Percentiles rank a stretch among this genome's conserved stretches.
These are phyloP conservation scores for Aspergillus pseudoglaucus DNA, from an alignment of 2,329 filamentous ascomycete species.

Conservation along the genomic window DNA sequence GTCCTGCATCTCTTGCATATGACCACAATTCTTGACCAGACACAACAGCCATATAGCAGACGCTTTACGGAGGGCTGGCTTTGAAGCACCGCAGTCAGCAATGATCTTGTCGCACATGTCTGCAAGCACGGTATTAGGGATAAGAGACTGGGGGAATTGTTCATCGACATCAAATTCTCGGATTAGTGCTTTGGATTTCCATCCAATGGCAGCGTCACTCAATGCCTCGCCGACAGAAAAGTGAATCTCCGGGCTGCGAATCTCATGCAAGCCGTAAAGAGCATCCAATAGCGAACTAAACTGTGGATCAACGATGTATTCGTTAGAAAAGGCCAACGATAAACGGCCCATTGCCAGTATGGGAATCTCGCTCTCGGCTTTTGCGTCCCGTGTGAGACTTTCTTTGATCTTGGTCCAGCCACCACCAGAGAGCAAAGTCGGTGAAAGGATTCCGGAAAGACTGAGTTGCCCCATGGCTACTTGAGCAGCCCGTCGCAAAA, in stretches of 20 bases:
- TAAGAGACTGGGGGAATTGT: conserved; percentile 33
- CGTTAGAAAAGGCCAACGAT: conserved; percentile 47
- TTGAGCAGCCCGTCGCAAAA: conserved; percentile 53
- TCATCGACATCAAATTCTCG: conserved; percentile 69
- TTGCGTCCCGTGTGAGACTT: conserved; percentile 61
- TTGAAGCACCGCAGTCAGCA: conserved; percentile 70
- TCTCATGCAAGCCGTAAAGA: conserved; percentile 72
- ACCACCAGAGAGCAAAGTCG: conserved; percentile 21
- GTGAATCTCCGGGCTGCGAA: conserved; percentile 79
- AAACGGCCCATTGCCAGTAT: conserved; percentile 76
- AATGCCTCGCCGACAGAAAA: conserved; percentile 88
- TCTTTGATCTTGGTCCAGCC: conserved; percentile 49
- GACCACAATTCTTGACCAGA: conserved; percentile 81
- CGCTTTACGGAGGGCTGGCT: conserved; percentile 83
- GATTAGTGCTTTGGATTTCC: conserved; percentile 73
- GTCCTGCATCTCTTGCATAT: conserved; percentile 65
- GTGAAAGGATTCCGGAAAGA: conserved; percentile 49
- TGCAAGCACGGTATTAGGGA: conserved; percentile 39
- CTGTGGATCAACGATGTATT: conserved; percentile 24
- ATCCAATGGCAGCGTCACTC: conserved; percentile 68
- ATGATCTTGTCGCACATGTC: conserved; percentile 66
- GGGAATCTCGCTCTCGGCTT: conserved; percentile 73
- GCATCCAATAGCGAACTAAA: conserved; percentile 54
- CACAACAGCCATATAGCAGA: conserved; percentile 94
- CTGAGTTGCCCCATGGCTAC: conserved; percentile 56